Evolutionary conservation across 2,329 filamentous ascomycete genomes (phyloP), one percentile per base, ranked within the genome.

Genomic region (Bipolaris oryzae): DNA sequence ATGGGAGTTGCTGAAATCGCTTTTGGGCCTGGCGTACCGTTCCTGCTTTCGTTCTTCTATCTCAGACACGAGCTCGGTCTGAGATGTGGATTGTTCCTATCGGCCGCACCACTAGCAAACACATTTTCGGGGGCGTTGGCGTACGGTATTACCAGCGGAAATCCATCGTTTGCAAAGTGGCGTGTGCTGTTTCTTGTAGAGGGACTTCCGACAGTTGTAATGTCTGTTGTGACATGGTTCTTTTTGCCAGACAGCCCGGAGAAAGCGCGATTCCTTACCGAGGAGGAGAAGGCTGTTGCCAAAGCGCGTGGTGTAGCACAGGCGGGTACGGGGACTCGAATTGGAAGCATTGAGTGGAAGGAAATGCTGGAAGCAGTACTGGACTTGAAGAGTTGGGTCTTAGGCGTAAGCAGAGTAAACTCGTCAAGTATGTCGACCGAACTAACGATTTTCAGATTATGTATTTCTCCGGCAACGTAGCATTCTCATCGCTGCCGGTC

Each of bases 61-160:
- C 79, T 83, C 7, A 77, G 85, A 13, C 77, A 83, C 34, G 83
- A 84, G 62, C 73, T 87, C 11, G 85, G 85, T 31, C 76, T 86
- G 28, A 77, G 85, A 3, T 81, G 81, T 49, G 85, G 84, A 2
- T 69, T 87, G 20, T 87, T 86, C 60, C 58, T 80, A 21, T 70
- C 70, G 10, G 77, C 77, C 3, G 86, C 87, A 0, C 87, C 88
- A 1, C 82, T 96, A 3, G 91, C 92, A 1, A 95, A 91, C 39
- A 88, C 87, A 1, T 93, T 96, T 71, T 90, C 91, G 0, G 87
- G 87, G 2, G 87, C 85, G 3, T 77, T 89, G 9, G 74, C 74
- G 9, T 76, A 74, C 57, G 74, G 70, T 4, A 88, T 90, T 69
- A 86, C 86, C 7, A 83, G 84, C 25, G 85, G 86, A 11, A 79